phyloP scores from a whole-genome alignment of 164 flowering plant genomes.

The Berberis thunbergii region DNA sequence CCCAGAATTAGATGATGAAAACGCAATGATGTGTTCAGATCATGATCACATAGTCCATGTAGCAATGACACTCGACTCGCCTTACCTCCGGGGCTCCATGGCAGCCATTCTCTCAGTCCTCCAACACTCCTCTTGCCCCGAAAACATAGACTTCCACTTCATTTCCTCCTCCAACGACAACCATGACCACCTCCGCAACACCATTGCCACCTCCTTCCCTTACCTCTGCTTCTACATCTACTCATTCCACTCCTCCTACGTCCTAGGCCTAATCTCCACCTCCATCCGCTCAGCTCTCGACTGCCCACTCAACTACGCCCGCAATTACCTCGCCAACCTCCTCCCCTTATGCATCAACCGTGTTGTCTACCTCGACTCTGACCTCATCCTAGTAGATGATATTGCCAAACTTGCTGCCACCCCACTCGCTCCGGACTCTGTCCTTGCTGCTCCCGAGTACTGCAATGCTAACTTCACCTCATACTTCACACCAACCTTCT shows the following conservation, averaged over 20 bases:
- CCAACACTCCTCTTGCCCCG: slow-evolving; percentile 80
- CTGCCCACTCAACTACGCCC: slow-evolving; percentile 83
- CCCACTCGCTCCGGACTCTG: slow-evolving; percentile 25
- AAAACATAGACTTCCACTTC: slow-evolving; percentile 72
- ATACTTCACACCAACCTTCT: slow-evolving; percentile 80
- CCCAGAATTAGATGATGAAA: background rate
- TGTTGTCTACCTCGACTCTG: slow-evolving; percentile 82
- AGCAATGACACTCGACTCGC: slow-evolving; percentile 84
- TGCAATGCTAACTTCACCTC: slow-evolving; percentile 86
- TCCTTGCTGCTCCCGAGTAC: slow-evolving; percentile 86
- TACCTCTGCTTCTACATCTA: slow-evolving; percentile 57
- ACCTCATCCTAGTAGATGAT: slow-evolving; percentile 79
- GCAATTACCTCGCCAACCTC: slow-evolving; percentile 57
- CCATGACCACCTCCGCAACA: slow-evolving; percentile 25
- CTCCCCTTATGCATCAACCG: slow-evolving; percentile 54
- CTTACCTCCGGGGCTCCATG: slow-evolving; percentile 85
- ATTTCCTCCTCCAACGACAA: slow-evolving; percentile 34
- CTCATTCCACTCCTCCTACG: slow-evolving; percentile 38
- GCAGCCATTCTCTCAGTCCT: slow-evolving; percentile 77
- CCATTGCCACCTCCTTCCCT: slow-evolving; percentile 60
- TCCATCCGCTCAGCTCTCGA: slow-evolving; percentile 82
- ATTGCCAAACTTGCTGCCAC: slow-evolving; percentile 51
- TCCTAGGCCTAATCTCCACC: slow-evolving; percentile 64
- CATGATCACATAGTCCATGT: slow-evolving; percentile 46
- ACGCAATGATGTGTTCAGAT: slow-evolving; percentile 27